A percentile compares a stretch with the other conserved stretches of the same genome.
Conservation (phyloP, 257 asterid species). For the Solanum habrochaites region DNA sequence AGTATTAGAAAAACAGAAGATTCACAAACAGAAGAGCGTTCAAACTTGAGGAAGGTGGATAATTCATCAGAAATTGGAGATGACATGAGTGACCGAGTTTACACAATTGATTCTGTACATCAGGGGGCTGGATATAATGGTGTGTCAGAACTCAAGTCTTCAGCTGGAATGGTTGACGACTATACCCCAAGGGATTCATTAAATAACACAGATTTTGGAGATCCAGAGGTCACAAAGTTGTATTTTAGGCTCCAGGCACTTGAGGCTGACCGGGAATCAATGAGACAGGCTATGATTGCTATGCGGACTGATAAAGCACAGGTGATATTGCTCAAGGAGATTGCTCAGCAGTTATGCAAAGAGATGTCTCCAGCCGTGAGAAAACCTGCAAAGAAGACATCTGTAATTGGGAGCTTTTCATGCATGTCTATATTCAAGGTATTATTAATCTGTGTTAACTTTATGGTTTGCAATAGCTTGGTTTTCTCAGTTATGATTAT, state of each 20-base stretch:
- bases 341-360: slow-evolving; percentile 78
- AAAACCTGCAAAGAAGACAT: slow-evolving; percentile 42
- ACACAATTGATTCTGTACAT: slow-evolving; percentile 77
- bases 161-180: slow-evolving; percentile 38
- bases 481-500: slow-evolving; percentile 47
- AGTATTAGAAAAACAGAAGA: slow-evolving; percentile 48
- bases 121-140: slow-evolving; percentile 34
- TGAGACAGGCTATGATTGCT: slow-evolving; percentile 87
- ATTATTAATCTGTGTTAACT: neutral
- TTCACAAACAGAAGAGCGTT: slow-evolving; percentile 39
- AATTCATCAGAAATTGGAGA: slow-evolving; percentile 63
- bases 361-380: slow-evolving; percentile 57
- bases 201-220: slow-evolving; percentile 29
- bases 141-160: slow-evolving; percentile 35
- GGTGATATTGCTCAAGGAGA: slow-evolving; percentile 75
- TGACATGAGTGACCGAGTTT: slow-evolving; percentile 74
- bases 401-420: slow-evolving; percentile 34
- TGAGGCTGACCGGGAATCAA: slow-evolving; percentile 96
- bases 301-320: slow-evolving; percentile 93
- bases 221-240: slow-evolving; percentile 75
- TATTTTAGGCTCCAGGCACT: slow-evolving; percentile 87
- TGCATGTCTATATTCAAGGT: slow-evolving; percentile 71
- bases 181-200: slow-evolving; percentile 53
- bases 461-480: neutral
- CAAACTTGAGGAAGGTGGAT: slow-evolving; percentile 43